These are phyloP conservation scores for Akebia trifoliata DNA, from an alignment of 164 flowering plant species.

Conservation along the genomic window DNA sequence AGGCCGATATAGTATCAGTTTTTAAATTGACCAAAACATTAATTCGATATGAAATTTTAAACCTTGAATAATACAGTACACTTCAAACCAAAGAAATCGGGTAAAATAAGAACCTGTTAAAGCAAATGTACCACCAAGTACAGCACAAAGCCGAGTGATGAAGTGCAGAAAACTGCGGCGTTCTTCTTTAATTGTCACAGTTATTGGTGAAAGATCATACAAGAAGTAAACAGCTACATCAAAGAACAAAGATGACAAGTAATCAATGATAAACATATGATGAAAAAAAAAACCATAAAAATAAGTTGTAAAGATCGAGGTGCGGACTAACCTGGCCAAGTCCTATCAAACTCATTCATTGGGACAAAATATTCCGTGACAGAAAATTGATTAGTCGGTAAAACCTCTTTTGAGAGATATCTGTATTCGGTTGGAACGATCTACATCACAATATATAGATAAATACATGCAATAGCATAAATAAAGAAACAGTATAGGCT, in stretches of 20 bases:
- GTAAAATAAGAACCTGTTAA: conserved; percentile 58
- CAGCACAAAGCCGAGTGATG: conserved; percentile 96
- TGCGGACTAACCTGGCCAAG: conserved; percentile 86
- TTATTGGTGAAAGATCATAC: conserved; percentile 96
- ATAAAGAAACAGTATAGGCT: not conserved
- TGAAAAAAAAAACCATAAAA: not conserved
- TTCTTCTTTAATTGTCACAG: conserved; percentile 95
- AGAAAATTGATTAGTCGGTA: conserved; percentile 95
- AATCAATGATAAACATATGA: not conserved
- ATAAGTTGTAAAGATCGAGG: not conserved
- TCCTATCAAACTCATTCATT: conserved; percentile 57
- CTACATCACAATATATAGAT: conserved; percentile 28
- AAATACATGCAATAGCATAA: not conserved
- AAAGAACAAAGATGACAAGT: not conserved
- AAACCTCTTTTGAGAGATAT: conserved; percentile 76
- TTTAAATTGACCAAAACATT: too few relatives aligned
- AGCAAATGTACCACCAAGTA: conserved; percentile 98
- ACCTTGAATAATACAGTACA: too few relatives aligned
- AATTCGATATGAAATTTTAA: too few relatives aligned
- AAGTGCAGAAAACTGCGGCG: conserved; percentile 93
- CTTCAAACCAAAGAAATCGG: not conserved
- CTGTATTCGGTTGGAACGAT: conserved; percentile 94
- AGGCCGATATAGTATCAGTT: too few relatives aligned
- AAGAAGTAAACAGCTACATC: conserved; percentile 92
- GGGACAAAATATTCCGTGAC: conserved; percentile 90